Conservation (phyloP, 768 basidiomycete genomes). For the Vararia minispora region DNA sequence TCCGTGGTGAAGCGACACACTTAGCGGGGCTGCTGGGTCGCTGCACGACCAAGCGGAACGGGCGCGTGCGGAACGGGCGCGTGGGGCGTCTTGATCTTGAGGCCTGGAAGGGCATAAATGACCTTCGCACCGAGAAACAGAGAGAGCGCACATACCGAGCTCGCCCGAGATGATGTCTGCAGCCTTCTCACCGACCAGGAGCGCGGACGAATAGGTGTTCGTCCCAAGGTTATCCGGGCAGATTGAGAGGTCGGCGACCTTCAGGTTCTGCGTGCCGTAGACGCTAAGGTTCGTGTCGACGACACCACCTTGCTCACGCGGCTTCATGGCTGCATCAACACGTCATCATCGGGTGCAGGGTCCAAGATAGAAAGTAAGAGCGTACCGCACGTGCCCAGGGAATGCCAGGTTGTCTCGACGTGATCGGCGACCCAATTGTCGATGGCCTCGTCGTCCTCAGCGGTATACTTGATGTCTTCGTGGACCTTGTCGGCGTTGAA, state of each 20-base stretch:
- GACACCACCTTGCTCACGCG: constrained; percentile 52
- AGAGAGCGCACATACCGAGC: constrained; percentile 33
- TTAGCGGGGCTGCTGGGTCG: constrained; percentile 37
- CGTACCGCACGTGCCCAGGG: constrained; percentile 31
- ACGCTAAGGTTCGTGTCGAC: constrained; percentile 55
- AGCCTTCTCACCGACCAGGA: constrained; percentile 62
- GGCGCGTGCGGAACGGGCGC: constrained; percentile 64
- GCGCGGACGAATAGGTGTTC: constrained; percentile 62
- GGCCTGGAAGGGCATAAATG: constrained; percentile 26
- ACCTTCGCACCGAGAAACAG: not conserved
- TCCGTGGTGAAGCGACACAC: too few relatives aligned
- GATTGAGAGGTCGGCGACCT: constrained; percentile 36
- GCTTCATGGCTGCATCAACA: constrained; percentile 44
- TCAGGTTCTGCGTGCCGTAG: constrained; percentile 56
- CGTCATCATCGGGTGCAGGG: too few relatives aligned
- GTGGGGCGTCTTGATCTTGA: constrained; percentile 52
- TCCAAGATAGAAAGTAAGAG: too few relatives aligned
- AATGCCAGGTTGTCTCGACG: constrained; percentile 74
- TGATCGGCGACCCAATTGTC: constrained; percentile 62
- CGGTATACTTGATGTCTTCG: constrained; percentile 53
- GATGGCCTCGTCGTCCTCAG: constrained; percentile 62
- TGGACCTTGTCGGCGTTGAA: constrained; percentile 47
- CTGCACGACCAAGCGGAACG: constrained; percentile 37
- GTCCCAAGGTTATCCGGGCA: constrained; percentile 56
- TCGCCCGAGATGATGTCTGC: constrained; percentile 51